Percentiles rank a stretch among this genome's conserved stretches.
Conservation (phyloP, 371 early-diverging fungal genomes). For the Dichotomocladium elegans region DNA sequence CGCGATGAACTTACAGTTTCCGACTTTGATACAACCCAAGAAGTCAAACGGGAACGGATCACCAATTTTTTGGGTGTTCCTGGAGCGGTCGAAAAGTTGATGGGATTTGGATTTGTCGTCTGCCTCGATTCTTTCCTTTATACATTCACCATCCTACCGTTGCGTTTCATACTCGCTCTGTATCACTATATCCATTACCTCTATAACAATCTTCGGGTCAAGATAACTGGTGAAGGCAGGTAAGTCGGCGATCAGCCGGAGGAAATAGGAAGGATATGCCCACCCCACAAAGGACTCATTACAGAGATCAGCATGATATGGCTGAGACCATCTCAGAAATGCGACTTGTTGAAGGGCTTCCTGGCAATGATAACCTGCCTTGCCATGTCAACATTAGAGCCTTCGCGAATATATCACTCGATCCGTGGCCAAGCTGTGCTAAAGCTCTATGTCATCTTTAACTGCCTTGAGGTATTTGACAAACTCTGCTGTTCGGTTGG, state of each 20-base stretch:
- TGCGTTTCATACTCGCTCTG: constrained; percentile 76
- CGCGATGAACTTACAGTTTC: constrained; percentile 69
- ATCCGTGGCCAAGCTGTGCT: constrained; percentile 94
- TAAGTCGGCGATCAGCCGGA: too few relatives aligned
- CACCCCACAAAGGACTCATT: too few relatives aligned
- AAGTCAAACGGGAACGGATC: constrained; percentile 79
- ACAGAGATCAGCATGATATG: constrained; percentile 23
- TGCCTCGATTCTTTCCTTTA: constrained; percentile 93
- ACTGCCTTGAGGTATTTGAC: constrained; percentile 92
- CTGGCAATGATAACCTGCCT: constrained; percentile 72
- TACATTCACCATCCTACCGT: constrained; percentile 90
- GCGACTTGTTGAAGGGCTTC: constrained; percentile 81
- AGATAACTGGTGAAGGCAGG: constrained; percentile 19
- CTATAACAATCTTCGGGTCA: constrained; percentile 12
- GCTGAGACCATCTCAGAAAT: constrained; percentile 75
- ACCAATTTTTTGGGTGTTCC: constrained; percentile 83
- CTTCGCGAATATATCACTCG: constrained; percentile 89
- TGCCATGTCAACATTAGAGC: constrained; percentile 75
- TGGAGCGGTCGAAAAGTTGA: constrained; percentile 78
- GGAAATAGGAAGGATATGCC: too few relatives aligned
- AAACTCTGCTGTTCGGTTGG: constrained; percentile 91
- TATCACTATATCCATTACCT: constrained; percentile 27
- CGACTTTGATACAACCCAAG: constrained; percentile 71
- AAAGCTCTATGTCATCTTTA: constrained; percentile 96
- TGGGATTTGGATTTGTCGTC: constrained; percentile 87